Evolutionary conservation across 352 stramenopile genomes (phyloP), one percentile per base, ranked within the genome.

Genomic region (Saprolegnia diclina): DNA sequence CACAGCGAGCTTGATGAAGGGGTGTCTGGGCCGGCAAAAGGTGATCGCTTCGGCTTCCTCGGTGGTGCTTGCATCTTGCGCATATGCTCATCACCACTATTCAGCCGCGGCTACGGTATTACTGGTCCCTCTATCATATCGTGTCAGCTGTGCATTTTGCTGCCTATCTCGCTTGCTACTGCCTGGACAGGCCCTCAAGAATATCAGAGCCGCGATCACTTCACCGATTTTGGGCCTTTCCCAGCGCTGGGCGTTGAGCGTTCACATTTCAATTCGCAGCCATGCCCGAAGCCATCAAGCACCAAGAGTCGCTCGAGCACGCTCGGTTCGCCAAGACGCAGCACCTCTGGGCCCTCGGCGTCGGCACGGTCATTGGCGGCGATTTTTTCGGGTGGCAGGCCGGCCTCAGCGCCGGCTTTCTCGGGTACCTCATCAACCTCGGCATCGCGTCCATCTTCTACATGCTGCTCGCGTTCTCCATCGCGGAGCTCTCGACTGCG

Each of bases 301-400:
- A 54, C 24, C 46, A 54, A 54, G n/a, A 29, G 46, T 54, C n/a
- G 2, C 24, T 29, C n/a, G 46, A 22, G 46, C 52, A 59, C 52
- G 52, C 11, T 7, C 82, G 82, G 63, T 90, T 86, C 67, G 82
- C 82, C 26, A 77, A 74, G 72, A 75, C 65, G 9, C 78, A 77
- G 53, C 82, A 88, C 35, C 72, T 90, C 32, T 90, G 82, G 80
- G 80, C 82, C 11, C 65, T 90, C n/a, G 79, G 77, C 0, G 77
- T 86, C 14, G 79, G 79, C 40, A 75, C 79, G 40, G 79, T 86
- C 69, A 87, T 90, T 65, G 79, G 77, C 45, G 82, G 80, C 54
- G 77, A 88, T 71, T 88, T 88, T 50, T 88, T 86, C 68, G 80
- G 78, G 45, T 88, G 78, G 78, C 80, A 88, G 53, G 69, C 79